Base-by-base conservation (phyloP, 345 rosid genomes). In the Ailanthus altissimus region DNA sequence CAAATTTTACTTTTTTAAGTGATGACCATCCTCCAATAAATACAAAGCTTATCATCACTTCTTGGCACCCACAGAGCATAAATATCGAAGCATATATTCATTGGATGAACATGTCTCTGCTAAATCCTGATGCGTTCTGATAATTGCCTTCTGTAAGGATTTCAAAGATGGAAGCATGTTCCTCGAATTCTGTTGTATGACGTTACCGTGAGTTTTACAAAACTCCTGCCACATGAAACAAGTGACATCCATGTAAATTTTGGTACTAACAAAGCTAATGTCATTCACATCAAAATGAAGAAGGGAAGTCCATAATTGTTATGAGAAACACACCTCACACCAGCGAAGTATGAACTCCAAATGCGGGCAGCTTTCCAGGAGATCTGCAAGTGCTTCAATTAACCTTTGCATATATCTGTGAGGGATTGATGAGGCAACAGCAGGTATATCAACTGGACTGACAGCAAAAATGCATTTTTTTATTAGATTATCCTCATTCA, bases 71-170 rank as follows among this genome's bases (percentile, higher is more conserved):
- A 88, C 74, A 38, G 94, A 89, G 80, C 97, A 93, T 75, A 96
- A 85, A 82, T 92, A 96, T 15, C 86, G 89, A 69, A 96, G 97
- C 76, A 89, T 88, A 68, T 94, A 92, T 76, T 92, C 98, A 20
- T 96, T 96, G 50, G 95, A 92, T 32, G 98, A 88, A 86, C 97
- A 96, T 60, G 89, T 94, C 75, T 93, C 99, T 26, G 95, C 90
- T 76, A 96, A 79, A 81, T 96, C 98, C 84, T 92, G 98, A 80
- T 96, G 99, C 38, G 85, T 86, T 81, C 93, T 88, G 32, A 97
- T 89, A 58, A 93, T 85, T 10, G 92, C 93, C 88, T 93, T 96
- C 80, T 93, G 98, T 84, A 91, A 82, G 53, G 92, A 90, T 84
- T 90, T 90, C 73, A 93, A 79, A 61, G 94, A 85, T 25, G 99